phyloP scores from a whole-genome alignment of 257 asterid genomes.

The Nicotiana benthamiana region DNA sequence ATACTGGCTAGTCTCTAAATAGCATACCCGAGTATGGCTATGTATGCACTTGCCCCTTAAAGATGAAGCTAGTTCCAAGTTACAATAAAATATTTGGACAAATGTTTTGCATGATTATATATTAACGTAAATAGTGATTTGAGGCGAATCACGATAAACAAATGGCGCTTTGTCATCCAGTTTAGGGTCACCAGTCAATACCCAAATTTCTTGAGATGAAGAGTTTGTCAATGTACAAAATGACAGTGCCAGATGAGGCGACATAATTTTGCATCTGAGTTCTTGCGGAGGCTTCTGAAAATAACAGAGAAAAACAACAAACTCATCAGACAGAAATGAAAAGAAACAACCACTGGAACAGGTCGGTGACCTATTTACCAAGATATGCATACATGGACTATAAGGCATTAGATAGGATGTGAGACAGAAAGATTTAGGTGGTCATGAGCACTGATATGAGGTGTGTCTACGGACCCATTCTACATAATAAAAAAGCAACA shows the following conservation, averaged over 20 bases:
- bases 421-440: neutral
- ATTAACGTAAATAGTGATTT: neutral
- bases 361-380: neutral
- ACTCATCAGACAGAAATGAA: neutral
- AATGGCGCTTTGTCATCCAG: neutral
- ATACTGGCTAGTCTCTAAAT: too few relatives aligned
- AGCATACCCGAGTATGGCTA: too few relatives aligned
- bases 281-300: slow-evolving; percentile 62
- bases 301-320: neutral
- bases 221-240: slow-evolving; percentile 58
- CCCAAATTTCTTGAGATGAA: slow-evolving; percentile 62
- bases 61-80: neutral
- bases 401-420: neutral
- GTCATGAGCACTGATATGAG: neutral
- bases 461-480: neutral
- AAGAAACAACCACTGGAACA: neutral
- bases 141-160: neutral
- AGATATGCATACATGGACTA: neutral
- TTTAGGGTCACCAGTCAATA: slow-evolving; percentile 52
- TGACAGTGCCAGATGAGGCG: slow-evolving; percentile 39
- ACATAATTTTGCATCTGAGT: slow-evolving; percentile 64
- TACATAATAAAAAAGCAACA: neutral
- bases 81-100: neutral
- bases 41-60: too few relatives aligned
- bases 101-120: neutral